Evolutionary conservation across 2,329 filamentous ascomycete species (phyloP).

Genomic region (Venturia oleaginea): DNA sequence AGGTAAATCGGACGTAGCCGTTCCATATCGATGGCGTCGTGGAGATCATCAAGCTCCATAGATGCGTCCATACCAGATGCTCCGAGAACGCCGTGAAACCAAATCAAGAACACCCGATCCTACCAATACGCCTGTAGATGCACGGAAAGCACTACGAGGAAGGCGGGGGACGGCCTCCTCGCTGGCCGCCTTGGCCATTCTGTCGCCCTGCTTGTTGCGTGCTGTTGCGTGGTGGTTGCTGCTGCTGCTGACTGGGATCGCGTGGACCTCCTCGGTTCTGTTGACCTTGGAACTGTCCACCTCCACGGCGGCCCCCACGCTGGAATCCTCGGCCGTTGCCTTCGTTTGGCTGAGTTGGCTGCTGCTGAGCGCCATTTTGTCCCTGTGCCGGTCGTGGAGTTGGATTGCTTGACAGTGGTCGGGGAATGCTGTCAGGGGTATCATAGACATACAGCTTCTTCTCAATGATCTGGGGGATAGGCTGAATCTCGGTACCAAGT

Average conservation of each 20-base stretch:
- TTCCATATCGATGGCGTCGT: constrained; percentile 7
- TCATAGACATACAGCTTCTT: constrained; percentile 99
- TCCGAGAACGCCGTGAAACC: constrained; percentile 2
- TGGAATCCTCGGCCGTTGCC: background rate
- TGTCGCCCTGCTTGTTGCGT: constrained; percentile 5
- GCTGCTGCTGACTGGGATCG: constrained; percentile 1
- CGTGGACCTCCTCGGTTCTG: constrained; percentile 10
- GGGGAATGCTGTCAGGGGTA: constrained; percentile 86
- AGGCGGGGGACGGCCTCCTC: constrained; percentile 8
- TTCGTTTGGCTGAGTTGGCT: background rate
- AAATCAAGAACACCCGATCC: background rate
- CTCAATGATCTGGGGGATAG: constrained; percentile 91
- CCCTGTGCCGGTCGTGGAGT: background rate
- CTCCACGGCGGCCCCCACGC: constrained; percentile 10
- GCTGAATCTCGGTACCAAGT: constrained; percentile 90
- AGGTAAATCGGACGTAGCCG: background rate
- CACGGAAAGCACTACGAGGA: background rate
- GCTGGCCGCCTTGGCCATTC: constrained; percentile 7
- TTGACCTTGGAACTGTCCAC: background rate
- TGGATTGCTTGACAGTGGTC: constrained; percentile 56
- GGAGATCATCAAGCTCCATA: constrained; percentile 6
- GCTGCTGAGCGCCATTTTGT: background rate
- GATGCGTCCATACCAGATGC: background rate
- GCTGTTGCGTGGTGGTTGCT: background rate
- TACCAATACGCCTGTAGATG: background rate